Evolutionary conservation across 1,139 yeast genomes (phyloP).

Genomic region (Casaregolazyma lundiana): DNA sequence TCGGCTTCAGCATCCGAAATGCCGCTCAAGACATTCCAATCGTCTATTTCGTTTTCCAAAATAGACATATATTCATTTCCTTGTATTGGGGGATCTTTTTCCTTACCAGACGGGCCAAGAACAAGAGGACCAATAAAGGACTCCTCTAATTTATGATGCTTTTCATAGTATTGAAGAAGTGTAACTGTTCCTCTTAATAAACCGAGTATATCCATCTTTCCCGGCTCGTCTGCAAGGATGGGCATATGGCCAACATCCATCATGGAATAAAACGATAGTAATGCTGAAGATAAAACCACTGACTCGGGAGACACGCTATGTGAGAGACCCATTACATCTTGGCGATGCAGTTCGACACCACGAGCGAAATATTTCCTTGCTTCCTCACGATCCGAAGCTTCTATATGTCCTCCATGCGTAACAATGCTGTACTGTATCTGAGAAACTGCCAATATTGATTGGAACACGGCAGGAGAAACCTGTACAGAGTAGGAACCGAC

Average conservation of each 20-base stretch:
- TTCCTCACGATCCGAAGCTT: not conserved
- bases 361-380: constrained; percentile 2
- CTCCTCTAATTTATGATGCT: not conserved
- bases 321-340: constrained; percentile 5
- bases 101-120: not conserved
- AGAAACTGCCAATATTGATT: constrained; percentile 3
- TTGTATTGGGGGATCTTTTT: not conserved
- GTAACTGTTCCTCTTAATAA: constrained; percentile 2
- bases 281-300: constrained; percentile 3
- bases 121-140: constrained; percentile 4
- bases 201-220: constrained; percentile 5
- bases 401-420: not conserved
- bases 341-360: constrained; percentile 5
- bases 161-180: constrained; percentile 3
- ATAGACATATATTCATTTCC: not conserved
- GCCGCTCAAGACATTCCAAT: not conserved
- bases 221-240: constrained; percentile 3
- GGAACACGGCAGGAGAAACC: constrained; percentile 6
- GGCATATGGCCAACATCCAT: constrained; percentile 2
- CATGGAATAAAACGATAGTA: constrained; percentile 4
- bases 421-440: constrained; percentile 1
- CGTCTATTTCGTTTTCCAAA: constrained; percentile 1
- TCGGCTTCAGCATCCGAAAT: constrained; percentile 3
- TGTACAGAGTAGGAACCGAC: constrained; percentile 4
- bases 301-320: constrained; percentile 1